Percentiles rank a stretch among this genome's conserved stretches.
Evolutionary conservation across 2,329 filamentous ascomycete species (phyloP).

Genomic region (Thelonectria blattea): DNA sequence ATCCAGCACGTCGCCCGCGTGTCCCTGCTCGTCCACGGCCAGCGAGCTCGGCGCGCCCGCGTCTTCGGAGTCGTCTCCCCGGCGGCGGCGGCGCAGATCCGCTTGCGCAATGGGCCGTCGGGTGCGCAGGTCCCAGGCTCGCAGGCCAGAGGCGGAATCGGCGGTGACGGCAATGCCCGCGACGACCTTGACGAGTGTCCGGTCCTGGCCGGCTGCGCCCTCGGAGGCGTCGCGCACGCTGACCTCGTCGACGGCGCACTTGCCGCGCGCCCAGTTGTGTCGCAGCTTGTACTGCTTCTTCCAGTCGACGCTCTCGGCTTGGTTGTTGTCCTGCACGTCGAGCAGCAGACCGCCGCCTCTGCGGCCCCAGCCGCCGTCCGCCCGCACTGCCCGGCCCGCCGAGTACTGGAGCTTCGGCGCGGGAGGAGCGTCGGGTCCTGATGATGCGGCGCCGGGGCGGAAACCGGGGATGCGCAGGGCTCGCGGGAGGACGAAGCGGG

Average conservation of each 20-base stretch:
- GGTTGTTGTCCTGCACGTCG: conserved; percentile 56
- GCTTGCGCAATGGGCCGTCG: conserved; percentile 63
- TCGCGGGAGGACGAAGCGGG: conserved; percentile 82
- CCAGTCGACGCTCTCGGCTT: conserved; percentile 68
- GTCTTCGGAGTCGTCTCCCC: conserved; percentile 28
- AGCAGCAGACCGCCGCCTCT: conserved; percentile 51
- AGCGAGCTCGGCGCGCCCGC: conserved; percentile 64
- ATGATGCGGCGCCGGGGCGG: conserved; percentile 40
- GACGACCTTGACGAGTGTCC: conserved; percentile 78
- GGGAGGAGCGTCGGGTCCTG: conserved; percentile 17
- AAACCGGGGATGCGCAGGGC: conserved; percentile 77
- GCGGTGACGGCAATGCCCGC: conserved; percentile 80
- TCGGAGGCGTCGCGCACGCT: conserved; percentile 55
- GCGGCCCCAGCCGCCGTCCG: conserved; percentile 48
- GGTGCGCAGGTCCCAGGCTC: conserved; percentile 78
- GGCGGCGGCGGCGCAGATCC: conserved; percentile 37
- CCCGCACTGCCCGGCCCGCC: conserved; percentile 52
- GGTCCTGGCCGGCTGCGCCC: conserved; percentile 46
- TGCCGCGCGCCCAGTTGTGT: conserved; percentile 89
- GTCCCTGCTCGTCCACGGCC: conserved; percentile 63
- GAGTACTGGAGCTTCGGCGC: conserved; percentile 52
- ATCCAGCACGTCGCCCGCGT: conserved; percentile 55
- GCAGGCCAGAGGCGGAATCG: conserved; percentile 71
- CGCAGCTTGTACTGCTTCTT: conserved; percentile 86
- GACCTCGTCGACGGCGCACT: conserved; percentile 81